phyloP scores from a whole-genome alignment of 768 basidiomycete genomes.

The Pulveroboletus sp. region DNA sequence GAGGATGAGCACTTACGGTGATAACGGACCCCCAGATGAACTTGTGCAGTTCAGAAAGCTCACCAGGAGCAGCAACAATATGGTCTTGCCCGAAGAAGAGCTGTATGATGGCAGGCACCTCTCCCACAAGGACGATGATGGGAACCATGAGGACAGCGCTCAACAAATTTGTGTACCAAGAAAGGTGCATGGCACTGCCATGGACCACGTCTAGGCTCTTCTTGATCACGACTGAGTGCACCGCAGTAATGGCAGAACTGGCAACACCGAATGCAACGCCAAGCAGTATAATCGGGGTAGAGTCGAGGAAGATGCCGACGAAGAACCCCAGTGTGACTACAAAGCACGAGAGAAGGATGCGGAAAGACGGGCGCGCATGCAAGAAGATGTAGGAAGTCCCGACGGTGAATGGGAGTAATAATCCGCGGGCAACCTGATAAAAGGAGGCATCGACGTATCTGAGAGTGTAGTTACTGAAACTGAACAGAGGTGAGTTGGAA shows the following conservation, averaged over 20 bases:
- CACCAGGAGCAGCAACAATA: constrained; percentile 34
- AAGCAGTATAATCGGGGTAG: constrained; percentile 49
- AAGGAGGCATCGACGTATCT: constrained; percentile 95
- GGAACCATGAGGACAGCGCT: constrained; percentile 73
- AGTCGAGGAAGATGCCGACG: constrained; percentile 79
- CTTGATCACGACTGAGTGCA: constrained; percentile 95
- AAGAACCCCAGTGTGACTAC: constrained; percentile 93
- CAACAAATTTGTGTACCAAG: constrained; percentile 89
- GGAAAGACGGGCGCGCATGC: constrained; percentile 67
- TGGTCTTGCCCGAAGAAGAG: constrained; percentile 52
- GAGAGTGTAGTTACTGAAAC: constrained; percentile 85
- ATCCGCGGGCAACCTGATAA: constrained; percentile 92
- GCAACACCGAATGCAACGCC: constrained; percentile 81
- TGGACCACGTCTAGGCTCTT: constrained; percentile 73
- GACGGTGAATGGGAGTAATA: constrained; percentile 93
- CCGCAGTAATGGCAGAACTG: constrained; percentile 81
- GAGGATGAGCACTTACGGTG: constrained; percentile 54
- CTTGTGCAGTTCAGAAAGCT: constrained; percentile 49
- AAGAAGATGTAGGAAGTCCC: constrained; percentile 79
- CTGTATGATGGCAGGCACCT: constrained; percentile 57
- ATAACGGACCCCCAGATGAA: constrained; percentile 78
- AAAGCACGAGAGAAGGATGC: constrained; percentile 69
- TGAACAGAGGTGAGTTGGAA: constrained; percentile 27
- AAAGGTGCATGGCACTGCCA: constrained; percentile 79
- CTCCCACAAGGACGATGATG: constrained; percentile 69